These are phyloP conservation scores for Dendrobium nobile DNA, from an alignment of 106 monocot genomes.

Conservation along the genomic window DNA sequence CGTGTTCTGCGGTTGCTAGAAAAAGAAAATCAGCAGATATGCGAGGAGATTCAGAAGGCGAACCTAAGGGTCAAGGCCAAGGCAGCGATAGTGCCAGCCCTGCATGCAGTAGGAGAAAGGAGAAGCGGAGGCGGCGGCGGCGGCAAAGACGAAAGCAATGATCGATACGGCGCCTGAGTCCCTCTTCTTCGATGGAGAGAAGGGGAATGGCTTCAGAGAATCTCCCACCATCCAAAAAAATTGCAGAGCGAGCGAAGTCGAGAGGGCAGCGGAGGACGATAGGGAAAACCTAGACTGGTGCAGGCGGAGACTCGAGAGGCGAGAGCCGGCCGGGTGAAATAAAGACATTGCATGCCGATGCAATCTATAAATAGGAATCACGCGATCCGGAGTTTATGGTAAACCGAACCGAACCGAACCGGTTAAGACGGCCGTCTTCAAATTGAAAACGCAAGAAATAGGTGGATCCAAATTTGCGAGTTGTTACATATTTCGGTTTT, in stretches of 20 bases:
- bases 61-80: slow-evolving; percentile 34
- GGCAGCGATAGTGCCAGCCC: slow-evolving; percentile 49
- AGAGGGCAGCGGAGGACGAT: background rate
- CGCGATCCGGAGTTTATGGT: no score
- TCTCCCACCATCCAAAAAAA: slow-evolving; percentile 15
- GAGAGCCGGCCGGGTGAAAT: background rate
- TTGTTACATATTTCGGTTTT: no score
- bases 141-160: background rate
- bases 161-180: no score
- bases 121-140: background rate
- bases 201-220: background rate
- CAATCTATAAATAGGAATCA: background rate
- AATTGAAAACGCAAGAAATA: background rate
- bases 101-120: slow-evolving; percentile 43
- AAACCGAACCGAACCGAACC: background rate
- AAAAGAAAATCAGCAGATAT: background rate
- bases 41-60: background rate
- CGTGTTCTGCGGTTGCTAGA: background rate
- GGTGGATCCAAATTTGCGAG: no score
- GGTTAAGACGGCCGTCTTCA: background rate
- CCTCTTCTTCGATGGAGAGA: slow-evolving; percentile 6
- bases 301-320: no score
- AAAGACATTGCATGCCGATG: background rate
- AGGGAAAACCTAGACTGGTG: background rate
- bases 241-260: background rate